phyloP scores from a whole-genome alignment of 805 yeast genomes.

The Wickerhamiella bombiphila region DNA sequence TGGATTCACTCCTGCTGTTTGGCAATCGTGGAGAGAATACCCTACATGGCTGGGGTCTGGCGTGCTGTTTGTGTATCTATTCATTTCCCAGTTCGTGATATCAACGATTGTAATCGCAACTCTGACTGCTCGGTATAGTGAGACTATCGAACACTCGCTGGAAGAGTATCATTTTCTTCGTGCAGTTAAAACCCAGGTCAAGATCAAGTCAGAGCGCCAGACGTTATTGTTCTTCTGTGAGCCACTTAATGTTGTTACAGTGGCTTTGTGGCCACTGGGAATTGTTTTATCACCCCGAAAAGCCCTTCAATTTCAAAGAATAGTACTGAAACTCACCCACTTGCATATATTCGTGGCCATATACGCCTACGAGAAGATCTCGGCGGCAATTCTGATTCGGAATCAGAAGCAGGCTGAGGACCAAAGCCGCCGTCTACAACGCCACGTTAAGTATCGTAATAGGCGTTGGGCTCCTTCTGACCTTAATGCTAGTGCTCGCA shows the following conservation, averaged over 20 bases:
- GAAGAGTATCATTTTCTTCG: constrained; percentile 27
- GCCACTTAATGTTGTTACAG: constrained; percentile 25
- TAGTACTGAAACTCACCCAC: constrained; percentile 26
- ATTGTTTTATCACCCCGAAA: constrained; percentile 21
- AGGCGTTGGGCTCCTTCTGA: background rate
- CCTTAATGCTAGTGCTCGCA: background rate
- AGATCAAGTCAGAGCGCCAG: constrained; percentile 26
- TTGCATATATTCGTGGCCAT: constrained; percentile 24
- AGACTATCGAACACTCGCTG: constrained; percentile 23
- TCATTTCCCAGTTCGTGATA: constrained; percentile 40
- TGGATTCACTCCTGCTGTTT: constrained; percentile 47
- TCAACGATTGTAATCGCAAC: constrained; percentile 43
- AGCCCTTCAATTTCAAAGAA: constrained; percentile 23
- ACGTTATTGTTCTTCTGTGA: constrained; percentile 25
- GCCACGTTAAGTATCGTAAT: constrained; percentile 10
- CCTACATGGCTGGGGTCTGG: constrained; percentile 27
- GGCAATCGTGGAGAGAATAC: constrained; percentile 40
- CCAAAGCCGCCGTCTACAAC: constrained; percentile 12
- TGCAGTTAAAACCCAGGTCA: constrained; percentile 26
- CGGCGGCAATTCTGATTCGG: constrained; percentile 10
- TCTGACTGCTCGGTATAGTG: constrained; percentile 27
- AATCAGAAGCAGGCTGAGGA: constrained; percentile 9
- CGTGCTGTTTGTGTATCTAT: constrained; percentile 37
- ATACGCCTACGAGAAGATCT: constrained; percentile 21
- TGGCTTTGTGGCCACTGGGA: constrained; percentile 22